Evolutionary conservation across 306 rosid species (phyloP), one percentile per base, ranked within the genome.

Genomic region (Vigna mungo): DNA sequence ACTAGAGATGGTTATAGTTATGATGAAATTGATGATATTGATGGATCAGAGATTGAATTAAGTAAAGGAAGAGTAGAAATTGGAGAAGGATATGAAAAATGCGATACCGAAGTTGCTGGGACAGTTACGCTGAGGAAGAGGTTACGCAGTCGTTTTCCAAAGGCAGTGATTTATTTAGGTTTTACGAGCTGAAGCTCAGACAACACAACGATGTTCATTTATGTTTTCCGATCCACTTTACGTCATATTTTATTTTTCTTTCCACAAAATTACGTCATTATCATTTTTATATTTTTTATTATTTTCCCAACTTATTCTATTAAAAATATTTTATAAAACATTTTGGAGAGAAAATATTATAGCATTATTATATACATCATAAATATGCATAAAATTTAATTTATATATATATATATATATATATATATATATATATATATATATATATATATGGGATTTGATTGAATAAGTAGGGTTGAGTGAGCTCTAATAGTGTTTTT

Each of bases 221-320:
- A 30, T 17, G 51, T 16, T 75, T 51, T 61, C 51, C 20, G 82
- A 58, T 68, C 70, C 53, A 68, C 51, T 30, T 46, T 56, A 21
- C 41, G 62, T 77, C 75, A 39, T 27, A 1, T 27, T 68, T 7
- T 27, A 55, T 7, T 30, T 20, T 11, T 56, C 51, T 15, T 0
- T 0, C 6, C 7, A 60, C 13, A 37, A 11, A 44, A 44, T 44
- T 12, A 12, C 49, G 49, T 12, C 49, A 44, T 44, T 6, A 6
- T 36, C 1, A 1, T 6, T 36, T 36, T 36, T 36, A 36, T 36
- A 36, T 7, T 36, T 36, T 6, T 36, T 7, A 1, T 36, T 6
- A 6, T 2, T 6, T 36, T 36, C 41, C 41, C 41, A 36, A 36
- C 2, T 36, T 6, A 36, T 36, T 36, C 1, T 6, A 36, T 36